Percentiles rank a stretch among this genome's conserved stretches.
Conservation (phyloP, 805 yeast genomes). For the Cyberlindnera maclurae region DNA sequence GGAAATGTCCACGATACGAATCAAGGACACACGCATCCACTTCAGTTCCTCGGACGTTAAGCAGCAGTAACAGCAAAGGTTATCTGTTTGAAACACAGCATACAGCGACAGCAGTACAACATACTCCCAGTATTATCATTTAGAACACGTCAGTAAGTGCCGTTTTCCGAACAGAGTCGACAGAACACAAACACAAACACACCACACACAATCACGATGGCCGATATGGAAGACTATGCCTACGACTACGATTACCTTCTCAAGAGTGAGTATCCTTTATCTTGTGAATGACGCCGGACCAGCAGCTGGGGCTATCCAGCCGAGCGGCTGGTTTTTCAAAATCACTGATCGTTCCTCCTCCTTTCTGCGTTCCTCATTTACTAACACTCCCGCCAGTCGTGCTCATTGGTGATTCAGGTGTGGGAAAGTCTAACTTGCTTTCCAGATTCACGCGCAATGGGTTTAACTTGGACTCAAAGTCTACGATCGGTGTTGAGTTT, state of each 20-base stretch:
- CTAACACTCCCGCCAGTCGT: slow-evolving; percentile 44
- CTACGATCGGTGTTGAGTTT: slow-evolving; percentile 97
- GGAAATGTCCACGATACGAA: too few relatives aligned
- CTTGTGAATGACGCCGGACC: too few relatives aligned
- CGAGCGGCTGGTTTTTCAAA: too few relatives aligned
- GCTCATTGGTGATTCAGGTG: slow-evolving; percentile 94
- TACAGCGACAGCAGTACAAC: too few relatives aligned
- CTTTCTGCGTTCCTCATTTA: not conserved
- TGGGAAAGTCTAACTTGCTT: slow-evolving; percentile 89
- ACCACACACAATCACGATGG: slow-evolving; percentile 12
- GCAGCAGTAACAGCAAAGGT: too few relatives aligned
- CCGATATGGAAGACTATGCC: slow-evolving; percentile 52
- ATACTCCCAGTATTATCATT: too few relatives aligned
- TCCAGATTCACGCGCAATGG: slow-evolving; percentile 94
- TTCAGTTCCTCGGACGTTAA: too few relatives aligned
- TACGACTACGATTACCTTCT: slow-evolving; percentile 88
- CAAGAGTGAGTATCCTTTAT: slow-evolving; percentile 41
- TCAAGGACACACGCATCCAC: too few relatives aligned
- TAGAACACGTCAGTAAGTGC: too few relatives aligned
- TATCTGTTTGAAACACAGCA: too few relatives aligned
- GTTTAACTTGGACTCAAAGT: slow-evolving; percentile 87
- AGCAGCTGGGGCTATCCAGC: too few relatives aligned
- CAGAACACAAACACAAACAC: slow-evolving; percentile 2
- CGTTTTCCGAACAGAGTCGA: not conserved
- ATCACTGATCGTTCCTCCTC: not conserved